Evolutionary conservation across 2,329 filamentous ascomycete species (phyloP).

Genomic region (Cladophialophora exuberans): DNA sequence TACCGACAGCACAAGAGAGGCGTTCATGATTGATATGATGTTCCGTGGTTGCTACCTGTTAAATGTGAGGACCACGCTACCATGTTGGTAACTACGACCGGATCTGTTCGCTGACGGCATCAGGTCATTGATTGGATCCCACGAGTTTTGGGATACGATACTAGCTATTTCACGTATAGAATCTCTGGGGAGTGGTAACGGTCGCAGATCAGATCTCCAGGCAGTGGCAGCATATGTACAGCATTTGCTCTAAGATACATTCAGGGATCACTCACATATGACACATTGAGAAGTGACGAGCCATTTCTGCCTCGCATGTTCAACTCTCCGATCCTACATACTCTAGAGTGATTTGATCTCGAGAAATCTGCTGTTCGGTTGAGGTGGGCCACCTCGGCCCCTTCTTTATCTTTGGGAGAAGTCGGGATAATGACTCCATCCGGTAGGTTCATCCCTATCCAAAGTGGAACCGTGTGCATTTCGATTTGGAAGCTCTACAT

Average conservation of each 20-base stretch:
- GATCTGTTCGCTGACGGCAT: not conserved
- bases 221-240: not conserved
- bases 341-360: not conserved
- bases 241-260: not conserved
- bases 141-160: slow-evolving; percentile 5
- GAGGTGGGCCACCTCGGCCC: not conserved
- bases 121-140: slow-evolving; percentile 7
- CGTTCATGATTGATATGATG: slow-evolving; percentile 6
- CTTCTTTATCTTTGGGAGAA: not conserved
- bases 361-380: not conserved
- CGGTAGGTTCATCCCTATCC: not conserved
- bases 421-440: not conserved
- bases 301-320: not conserved
- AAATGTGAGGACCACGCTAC: not conserved
- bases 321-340: not conserved
- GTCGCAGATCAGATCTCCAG: not conserved
- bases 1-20: not conserved
- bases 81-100: too few species aligned
- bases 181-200: slow-evolving; percentile 14
- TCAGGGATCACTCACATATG: too few species aligned
- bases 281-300: not conserved
- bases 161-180: not conserved
- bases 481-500: too few species aligned
- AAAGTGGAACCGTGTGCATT: too few species aligned
- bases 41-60: slow-evolving; percentile 6